A percentile compares a stretch with the other conserved stretches of the same genome.
These are phyloP conservation scores for Colletotrichum godetiae DNA, from an alignment of 2,329 filamentous ascomycete species.

Conservation along the genomic window DNA sequence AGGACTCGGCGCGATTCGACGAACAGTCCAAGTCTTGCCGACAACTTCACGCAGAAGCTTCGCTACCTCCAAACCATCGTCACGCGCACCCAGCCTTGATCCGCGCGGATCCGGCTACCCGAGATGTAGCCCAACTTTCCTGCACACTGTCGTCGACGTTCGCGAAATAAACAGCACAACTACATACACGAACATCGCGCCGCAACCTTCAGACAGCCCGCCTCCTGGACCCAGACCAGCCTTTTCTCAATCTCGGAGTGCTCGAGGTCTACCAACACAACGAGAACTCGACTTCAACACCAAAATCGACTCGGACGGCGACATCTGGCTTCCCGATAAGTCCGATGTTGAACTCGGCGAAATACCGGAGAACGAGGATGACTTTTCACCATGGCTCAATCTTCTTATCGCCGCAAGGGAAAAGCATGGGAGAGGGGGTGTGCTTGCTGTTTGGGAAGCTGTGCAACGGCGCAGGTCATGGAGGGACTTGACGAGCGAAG, in stretches of 20 bases:
- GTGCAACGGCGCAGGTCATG: constrained; percentile 40
- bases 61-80: not conserved
- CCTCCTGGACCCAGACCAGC: not conserved
- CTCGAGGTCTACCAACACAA: not conserved
- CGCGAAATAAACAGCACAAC: not conserved
- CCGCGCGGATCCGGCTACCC: not conserved
- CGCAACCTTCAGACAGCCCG: not conserved
- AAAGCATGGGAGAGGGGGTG: constrained; percentile 39
- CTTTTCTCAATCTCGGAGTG: not conserved
- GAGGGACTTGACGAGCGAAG: constrained; percentile 38
- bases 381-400: constrained; percentile 37
- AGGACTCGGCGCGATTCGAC: constrained; percentile 17
- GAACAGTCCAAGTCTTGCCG: not conserved
- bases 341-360: not conserved
- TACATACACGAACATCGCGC: not conserved
- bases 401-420: constrained; percentile 37
- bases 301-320: not conserved
- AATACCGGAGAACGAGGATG: constrained; percentile 26
- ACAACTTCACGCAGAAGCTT: not conserved
- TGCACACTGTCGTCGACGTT: not conserved
- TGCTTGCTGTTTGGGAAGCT: constrained; percentile 41
- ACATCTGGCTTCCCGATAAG: not conserved
- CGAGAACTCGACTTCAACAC: not conserved
- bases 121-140: not conserved
- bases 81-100: not conserved